phyloP scores from a whole-genome alignment of 1,284 basidiomycete genomes.

The Termitomyces sp. region DNA sequence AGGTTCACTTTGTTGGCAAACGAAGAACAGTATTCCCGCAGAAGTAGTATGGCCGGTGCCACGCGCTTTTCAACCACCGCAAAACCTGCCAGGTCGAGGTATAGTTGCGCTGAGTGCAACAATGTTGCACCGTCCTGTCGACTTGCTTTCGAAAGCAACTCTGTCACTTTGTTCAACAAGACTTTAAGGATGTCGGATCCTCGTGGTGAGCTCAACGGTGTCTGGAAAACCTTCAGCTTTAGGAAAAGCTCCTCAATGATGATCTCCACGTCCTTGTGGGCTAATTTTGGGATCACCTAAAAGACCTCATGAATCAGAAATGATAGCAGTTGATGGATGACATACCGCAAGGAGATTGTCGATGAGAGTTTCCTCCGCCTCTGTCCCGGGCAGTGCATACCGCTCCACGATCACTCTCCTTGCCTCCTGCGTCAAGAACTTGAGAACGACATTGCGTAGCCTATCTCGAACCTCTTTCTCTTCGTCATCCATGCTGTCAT shows the following conservation, averaged over 20 bases:
- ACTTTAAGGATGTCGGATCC: constrained; percentile 42
- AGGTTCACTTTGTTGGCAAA: constrained; percentile 45
- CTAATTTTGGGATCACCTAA: constrained; percentile 49
- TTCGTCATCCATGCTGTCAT: constrained; percentile 51
- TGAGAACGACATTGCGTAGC: constrained; percentile 53
- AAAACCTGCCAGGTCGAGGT: constrained; percentile 44
- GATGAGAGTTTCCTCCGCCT: constrained; percentile 46
- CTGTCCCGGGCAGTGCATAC: constrained; percentile 39
- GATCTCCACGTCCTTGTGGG: constrained; percentile 35
- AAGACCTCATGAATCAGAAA: constrained; percentile 1
- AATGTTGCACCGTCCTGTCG: constrained; percentile 24
- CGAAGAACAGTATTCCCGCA: constrained; percentile 48
- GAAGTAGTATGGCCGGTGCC: constrained; percentile 40
- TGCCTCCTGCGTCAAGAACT: constrained; percentile 53
- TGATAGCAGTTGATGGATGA: neutral
- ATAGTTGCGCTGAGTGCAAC: constrained; percentile 37
- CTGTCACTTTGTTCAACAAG: constrained; percentile 38
- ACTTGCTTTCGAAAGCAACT: constrained; percentile 35
- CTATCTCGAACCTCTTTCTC: constrained; percentile 54
- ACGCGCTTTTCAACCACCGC: constrained; percentile 40
- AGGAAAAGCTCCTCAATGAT: constrained; percentile 53
- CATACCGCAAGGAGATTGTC: constrained; percentile 46
- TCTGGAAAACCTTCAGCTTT: constrained; percentile 42
- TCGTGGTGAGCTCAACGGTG: constrained; percentile 25
- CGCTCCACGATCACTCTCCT: constrained; percentile 42